Evolutionary conservation across 306 rosid genomes (phyloP), one percentile per base, ranked within the genome.

Genomic region (Vicia faba): DNA sequence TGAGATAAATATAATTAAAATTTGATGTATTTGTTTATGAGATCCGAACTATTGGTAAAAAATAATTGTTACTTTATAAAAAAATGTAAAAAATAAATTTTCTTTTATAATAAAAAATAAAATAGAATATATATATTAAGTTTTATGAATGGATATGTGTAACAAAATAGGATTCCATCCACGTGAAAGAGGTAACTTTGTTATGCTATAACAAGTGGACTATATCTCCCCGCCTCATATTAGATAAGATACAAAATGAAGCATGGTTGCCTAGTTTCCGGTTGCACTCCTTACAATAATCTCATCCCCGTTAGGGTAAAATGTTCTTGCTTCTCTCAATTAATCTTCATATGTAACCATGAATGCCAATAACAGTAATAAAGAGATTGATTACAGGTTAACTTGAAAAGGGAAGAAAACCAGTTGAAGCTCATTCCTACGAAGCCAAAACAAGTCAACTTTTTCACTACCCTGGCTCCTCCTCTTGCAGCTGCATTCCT

Each of bases 401-500:
- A 70, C 70, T 70, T 54, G 66, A 69, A 61, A 56, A 77, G 61
- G 69, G 76, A 58, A 63, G 69, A 57, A 40, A 69, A 58, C 4
- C 72, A 69, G 68, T 44, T 48, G 64, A 61, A 19, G 5, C 51
- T 0, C 6, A 38, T 20, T 82, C 46, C 72, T n/a, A 18, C 64
- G 39, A 74, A 53, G 41, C 58, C 54, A 9, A 69, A 67, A 5
- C 41, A 78, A 62, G 49, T 80, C 51, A 68, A 64, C 66, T 60
- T 65, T n/a, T 45, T 76, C 43, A 84, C 70, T 69, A 75, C 56
- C 76, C 55, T 88, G 69, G 84, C 74, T 76, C 84, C 89, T 54
- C 88, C 92, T 38, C 61, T 86, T 69, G 73, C 78, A 74, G 85
- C 92, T 73, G 81, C 85, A 1, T 25, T 84, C 51, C 78, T 88